Evolutionary conservation across 2,329 filamentous ascomycete species (phyloP), one percentile per base, ranked within the genome.

Genomic region (Diaporthe citrichinensis): DNA sequence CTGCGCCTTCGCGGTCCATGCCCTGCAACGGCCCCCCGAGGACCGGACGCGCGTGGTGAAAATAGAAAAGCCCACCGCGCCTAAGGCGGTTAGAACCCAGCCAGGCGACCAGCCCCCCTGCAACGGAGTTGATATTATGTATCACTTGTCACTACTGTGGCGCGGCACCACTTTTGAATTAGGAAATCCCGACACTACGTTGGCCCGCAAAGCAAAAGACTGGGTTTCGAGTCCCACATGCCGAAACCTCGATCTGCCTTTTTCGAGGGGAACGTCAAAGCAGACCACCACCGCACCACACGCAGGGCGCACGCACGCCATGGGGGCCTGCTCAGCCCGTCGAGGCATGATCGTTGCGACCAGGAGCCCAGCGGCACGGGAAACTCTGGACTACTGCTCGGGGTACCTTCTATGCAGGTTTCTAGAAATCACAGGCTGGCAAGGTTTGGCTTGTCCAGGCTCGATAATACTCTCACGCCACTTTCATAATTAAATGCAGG

Each of bases 181-280:
- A 69, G 65, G 65, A 69, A 69, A 55, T 46, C 65, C 65, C 65
- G 65, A 69, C 65, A 39, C 49, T 41, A 69, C 34, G 17, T 49
- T 69, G 65, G 65, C 65, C 65, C 34, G 65, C 65, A 69, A 49
- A 44, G 65, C 34, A 39, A n/a, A 55, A 39, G 65, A 55, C 49
- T 39, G 49, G 65, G 65, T 55, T 55, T 69, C 65, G 65, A 68
- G 65, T 69, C 65, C 65, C 65, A 69, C 65, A 69, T 69, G 65
- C 65, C 65, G 65, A 69, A 69, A 69, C 65, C 34, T 69, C 65
- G 49, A 69, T 69, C 65, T 69, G 65, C 46, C 49, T 39, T 55
- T 55, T 55, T 69, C 46, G 31, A 69, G 14, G 65, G 34, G 46
- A n/a, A 12, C 46, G 46, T 69, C 65, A 55, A 69, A 55, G 65